phyloP scores from a whole-genome alignment of 2,329 filamentous ascomycete genomes.

The Phialophora macrospora region DNA sequence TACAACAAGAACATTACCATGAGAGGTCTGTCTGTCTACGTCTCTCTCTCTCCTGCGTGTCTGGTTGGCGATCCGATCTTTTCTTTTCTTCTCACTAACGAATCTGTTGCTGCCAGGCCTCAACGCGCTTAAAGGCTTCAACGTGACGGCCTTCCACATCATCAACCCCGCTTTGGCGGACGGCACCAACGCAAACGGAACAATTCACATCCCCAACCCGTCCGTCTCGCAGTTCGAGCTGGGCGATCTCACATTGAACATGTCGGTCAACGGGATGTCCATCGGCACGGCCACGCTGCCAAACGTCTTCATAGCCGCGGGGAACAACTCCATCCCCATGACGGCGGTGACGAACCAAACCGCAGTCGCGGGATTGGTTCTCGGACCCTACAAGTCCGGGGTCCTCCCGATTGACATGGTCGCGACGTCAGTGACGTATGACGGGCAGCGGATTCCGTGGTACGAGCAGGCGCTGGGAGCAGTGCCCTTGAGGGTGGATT shows the following conservation, averaged over 20 bases:
- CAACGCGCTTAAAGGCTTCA: slow-evolving; percentile 61
- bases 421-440: slow-evolving; percentile 55
- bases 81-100: too few species aligned
- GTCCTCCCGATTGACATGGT: slow-evolving; percentile 58
- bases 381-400: slow-evolving; percentile 43
- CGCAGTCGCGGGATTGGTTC: slow-evolving; percentile 42
- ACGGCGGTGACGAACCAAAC: slow-evolving; percentile 54
- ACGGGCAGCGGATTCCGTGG: slow-evolving; percentile 59
- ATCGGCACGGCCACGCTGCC: slow-evolving; percentile 59
- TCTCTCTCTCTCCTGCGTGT: too few species aligned
- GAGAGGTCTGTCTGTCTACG: slow-evolving; percentile 57
- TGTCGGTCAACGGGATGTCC: slow-evolving; percentile 53
- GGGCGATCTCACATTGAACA: slow-evolving; percentile 63
- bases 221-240: slow-evolving; percentile 61
- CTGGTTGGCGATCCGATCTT: neutral
- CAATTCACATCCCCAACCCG: slow-evolving; percentile 64
- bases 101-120: slow-evolving; percentile 51
- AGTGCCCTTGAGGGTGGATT: slow-evolving; percentile 49
- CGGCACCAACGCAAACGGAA: slow-evolving; percentile 60
- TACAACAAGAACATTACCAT: slow-evolving; percentile 64
- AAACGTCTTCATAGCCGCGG: slow-evolving; percentile 59
- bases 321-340: slow-evolving; percentile 59
- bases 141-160: slow-evolving; percentile 56
- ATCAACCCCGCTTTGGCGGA: slow-evolving; percentile 47
- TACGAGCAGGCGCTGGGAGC: slow-evolving; percentile 57